phyloP scores from a whole-genome alignment of 2,329 filamentous ascomycete species.

The Aspergillus sp. region DNA sequence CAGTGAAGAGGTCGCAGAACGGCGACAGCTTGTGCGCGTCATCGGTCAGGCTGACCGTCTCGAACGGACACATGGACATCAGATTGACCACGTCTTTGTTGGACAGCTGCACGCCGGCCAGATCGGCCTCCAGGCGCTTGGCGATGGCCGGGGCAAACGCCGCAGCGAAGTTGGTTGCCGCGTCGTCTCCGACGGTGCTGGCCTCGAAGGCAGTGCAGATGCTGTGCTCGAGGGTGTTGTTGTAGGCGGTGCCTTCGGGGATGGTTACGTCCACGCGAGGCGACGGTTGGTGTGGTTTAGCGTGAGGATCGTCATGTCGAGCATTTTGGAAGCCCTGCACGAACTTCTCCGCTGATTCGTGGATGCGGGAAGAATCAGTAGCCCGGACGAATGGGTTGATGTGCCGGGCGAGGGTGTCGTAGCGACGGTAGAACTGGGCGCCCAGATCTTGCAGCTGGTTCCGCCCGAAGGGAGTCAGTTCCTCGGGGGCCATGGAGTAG shows the following conservation, averaged over 20 bases:
- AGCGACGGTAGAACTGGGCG: slow-evolving; percentile 70
- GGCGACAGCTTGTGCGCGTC: slow-evolving; percentile 56
- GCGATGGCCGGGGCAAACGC: slow-evolving; percentile 67
- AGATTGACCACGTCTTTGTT: slow-evolving; percentile 63
- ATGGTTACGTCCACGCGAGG: slow-evolving; percentile 64
- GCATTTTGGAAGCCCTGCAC: slow-evolving; percentile 68
- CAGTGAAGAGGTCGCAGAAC: slow-evolving; percentile 75
- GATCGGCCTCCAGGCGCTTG: slow-evolving; percentile 64
- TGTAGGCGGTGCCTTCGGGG: slow-evolving; percentile 62
- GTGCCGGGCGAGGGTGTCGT: slow-evolving; percentile 58
- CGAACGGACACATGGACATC: slow-evolving; percentile 88
- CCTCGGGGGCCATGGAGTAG: slow-evolving; percentile 68
- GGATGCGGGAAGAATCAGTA: slow-evolving; percentile 66
- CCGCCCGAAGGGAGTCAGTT: slow-evolving; percentile 66
- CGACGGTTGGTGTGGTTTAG: slow-evolving; percentile 45
- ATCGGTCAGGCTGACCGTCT: slow-evolving; percentile 63
- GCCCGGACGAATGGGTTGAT: slow-evolving; percentile 69
- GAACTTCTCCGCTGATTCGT: slow-evolving; percentile 73
- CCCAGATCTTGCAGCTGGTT: slow-evolving; percentile 73
- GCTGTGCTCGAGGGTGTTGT: slow-evolving; percentile 79
- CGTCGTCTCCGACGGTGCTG: slow-evolving; percentile 42
- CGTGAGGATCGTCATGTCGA: slow-evolving; percentile 42
- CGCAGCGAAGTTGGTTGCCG: slow-evolving; percentile 58
- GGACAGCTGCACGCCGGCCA: slow-evolving; percentile 66
- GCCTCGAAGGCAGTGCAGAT: slow-evolving; percentile 69